Base-by-base conservation (phyloP, 1,284 basidiomycete genomes). In the Cryptococcus maquisensis region DNA sequence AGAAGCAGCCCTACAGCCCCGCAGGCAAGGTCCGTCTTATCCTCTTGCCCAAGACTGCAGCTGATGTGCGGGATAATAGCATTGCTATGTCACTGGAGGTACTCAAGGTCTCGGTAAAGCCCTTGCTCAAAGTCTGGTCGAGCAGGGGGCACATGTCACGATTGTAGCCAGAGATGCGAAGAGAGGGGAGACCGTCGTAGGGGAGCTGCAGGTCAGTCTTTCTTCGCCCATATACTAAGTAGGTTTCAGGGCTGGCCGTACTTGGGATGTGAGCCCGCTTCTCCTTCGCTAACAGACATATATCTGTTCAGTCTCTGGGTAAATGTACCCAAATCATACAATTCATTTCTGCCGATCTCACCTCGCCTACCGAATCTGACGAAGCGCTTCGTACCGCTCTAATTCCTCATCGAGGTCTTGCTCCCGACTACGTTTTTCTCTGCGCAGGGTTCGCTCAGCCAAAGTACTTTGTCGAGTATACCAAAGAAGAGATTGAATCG, bases 21-120 rank as follows among this genome's bases (percentile, higher is more conserved):
- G 61, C 59, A 26, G 73, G 68, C 48, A 75, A 77, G 68, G 75
- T 76, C 35, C 9, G 69, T 61, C 20, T 37, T 12, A 12, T 43
- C 28, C 28, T 10, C 28, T 32, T 3, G 21, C n/a, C 43, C 41
- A 42, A n/a, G 47, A 40, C 52, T 54, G 21, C 15, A 20, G 23
- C 32, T 37, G 39, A 37, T 41, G 15, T 1, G 28, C 8, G 6
- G 42, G 24, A 38, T 10, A 88, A 38, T 10, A 88, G 86, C 85
- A 85, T 65, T 84, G 82, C 72, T 88, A 86, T 68, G 78, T 92
- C 51, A 88, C 89, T 15, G 91, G 90, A 21, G 90, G 88, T 1
- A 87, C 85, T 9, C 80, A 84, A 21, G 90, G 90, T 1, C 81
- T 91, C 2, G 90, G 91, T 6, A 80, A 89, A 13, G 80, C 84